A percentile compares a stretch with the other conserved stretches of the same genome.
Conservation (phyloP, 2,329 filamentous ascomycete genomes). For the Colletotrichum euphorbiae region DNA sequence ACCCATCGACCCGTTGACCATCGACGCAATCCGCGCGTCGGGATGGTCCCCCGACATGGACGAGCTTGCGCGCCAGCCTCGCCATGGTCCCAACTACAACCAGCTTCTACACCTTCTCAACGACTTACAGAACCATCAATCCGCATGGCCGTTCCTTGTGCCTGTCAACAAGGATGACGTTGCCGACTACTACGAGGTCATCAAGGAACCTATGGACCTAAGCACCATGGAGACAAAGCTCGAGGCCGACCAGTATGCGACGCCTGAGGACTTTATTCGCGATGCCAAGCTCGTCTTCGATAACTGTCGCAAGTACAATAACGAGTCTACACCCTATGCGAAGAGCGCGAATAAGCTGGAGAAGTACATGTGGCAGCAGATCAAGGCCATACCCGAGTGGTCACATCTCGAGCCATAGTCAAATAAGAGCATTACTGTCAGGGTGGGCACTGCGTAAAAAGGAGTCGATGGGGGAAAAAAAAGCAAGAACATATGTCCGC, state of each 20-base stretch:
- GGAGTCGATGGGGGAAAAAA: no score
- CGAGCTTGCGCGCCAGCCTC: conserved; percentile 91
- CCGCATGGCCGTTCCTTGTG: conserved; percentile 93
- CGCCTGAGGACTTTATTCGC: conserved; percentile 90
- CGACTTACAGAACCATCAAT: conserved; percentile 92
- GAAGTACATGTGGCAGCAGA: conserved; percentile 95
- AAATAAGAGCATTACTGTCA: conserved; percentile 17
- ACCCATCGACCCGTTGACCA: conserved; percentile 85
- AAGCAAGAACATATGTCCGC: not conserved
- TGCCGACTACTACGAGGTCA: conserved; percentile 98
- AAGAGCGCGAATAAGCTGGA: conserved; percentile 94
- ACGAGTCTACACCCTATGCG: conserved; percentile 92
- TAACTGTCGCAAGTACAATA: conserved; percentile 97
- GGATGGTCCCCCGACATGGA: conserved; percentile 99
- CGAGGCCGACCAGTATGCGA: conserved; percentile 91
- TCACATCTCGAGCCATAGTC: conserved; percentile 69
- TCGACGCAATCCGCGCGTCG: conserved; percentile 88
- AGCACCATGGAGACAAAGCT: conserved; percentile 96
- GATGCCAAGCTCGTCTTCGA: conserved; percentile 92
- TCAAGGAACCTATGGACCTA: conserved; percentile 97
- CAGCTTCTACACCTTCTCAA: conserved; percentile 92
- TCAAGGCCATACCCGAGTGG: conserved; percentile 94
- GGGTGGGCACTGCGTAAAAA: no score
- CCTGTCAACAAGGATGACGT: conserved; percentile 97
- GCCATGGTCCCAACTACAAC: conserved; percentile 96